Evolutionary conservation across 2,329 filamentous ascomycete species (phyloP).

Genomic region (Conoideocrella luteorostrata): DNA sequence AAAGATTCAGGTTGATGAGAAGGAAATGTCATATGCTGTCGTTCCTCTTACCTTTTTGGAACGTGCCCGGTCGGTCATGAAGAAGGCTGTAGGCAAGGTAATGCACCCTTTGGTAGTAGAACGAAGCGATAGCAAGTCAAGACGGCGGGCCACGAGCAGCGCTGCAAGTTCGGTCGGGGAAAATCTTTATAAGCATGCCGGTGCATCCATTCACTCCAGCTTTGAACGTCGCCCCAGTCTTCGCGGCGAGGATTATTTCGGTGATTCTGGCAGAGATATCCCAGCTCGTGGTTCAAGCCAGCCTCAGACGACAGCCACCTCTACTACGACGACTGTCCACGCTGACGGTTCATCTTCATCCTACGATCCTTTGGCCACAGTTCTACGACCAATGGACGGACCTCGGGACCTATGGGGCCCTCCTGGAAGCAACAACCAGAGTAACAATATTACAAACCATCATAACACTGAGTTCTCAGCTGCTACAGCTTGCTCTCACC

Average conservation of each 20-base stretch:
- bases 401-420: not conserved
- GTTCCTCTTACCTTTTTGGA: slow-evolving; percentile 84
- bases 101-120: slow-evolving; percentile 54
- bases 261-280: slow-evolving; percentile 30
- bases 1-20: slow-evolving; percentile 86
- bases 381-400: slow-evolving; percentile 23
- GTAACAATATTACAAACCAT: too few species aligned
- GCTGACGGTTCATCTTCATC: slow-evolving; percentile 15
- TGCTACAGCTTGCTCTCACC: slow-evolving; percentile 12
- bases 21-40: slow-evolving; percentile 84
- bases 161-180: slow-evolving; percentile 59
- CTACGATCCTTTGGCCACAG: slow-evolving; percentile 35
- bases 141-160: slow-evolving; percentile 54
- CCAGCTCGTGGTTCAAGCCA: slow-evolving; percentile 19
- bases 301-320: slow-evolving; percentile 17
- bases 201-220: slow-evolving; percentile 47
- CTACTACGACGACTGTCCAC: slow-evolving; percentile 17
- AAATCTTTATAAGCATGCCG: slow-evolving; percentile 35
- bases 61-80: slow-evolving; percentile 71
- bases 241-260: slow-evolving; percentile 49
- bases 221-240: slow-evolving; percentile 48
- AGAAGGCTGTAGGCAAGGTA: slow-evolving; percentile 59
- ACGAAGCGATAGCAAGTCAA: slow-evolving; percentile 46
- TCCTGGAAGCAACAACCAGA: not conserved
- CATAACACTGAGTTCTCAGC: slow-evolving; percentile 17